Percentiles rank a stretch among this genome's conserved stretches.
Conservation (phyloP, 2,329 filamentous ascomycete species). For the Xylariomycetidae sp. region DNA sequence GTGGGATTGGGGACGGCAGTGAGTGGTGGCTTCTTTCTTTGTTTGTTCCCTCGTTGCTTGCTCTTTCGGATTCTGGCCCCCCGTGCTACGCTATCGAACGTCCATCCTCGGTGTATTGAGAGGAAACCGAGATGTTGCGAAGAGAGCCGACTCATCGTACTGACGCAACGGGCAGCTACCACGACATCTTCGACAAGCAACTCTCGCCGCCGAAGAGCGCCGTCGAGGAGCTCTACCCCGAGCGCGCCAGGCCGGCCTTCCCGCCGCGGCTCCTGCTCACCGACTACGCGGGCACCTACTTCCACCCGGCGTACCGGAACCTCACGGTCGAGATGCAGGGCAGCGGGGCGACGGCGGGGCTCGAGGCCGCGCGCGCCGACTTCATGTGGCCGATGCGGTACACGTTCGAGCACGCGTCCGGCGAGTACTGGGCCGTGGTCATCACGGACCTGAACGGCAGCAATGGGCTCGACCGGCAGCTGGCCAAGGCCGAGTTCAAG, state of each 20-base stretch:
- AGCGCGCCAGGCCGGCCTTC: conserved; percentile 27
- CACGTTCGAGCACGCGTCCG: conserved; percentile 30
- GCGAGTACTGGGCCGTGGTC: conserved; percentile 29
- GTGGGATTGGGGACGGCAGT: conserved; percentile 31
- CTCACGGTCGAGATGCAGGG: conserved; percentile 18
- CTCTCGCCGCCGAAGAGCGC: conserved; percentile 25
- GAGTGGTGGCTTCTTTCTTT: conserved; percentile 11
- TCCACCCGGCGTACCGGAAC: conserved; percentile 36
- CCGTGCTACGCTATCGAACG: too few species aligned
- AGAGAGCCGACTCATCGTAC: too few species aligned
- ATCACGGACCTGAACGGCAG: conserved; percentile 21
- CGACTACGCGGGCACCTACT: conserved; percentile 36
- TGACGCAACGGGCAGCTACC: too few species aligned
- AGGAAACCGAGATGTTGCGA: too few species aligned
- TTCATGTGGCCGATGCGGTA: conserved; percentile 26
- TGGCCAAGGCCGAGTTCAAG: conserved; percentile 27
- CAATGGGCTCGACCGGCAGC: conserved; percentile 18
- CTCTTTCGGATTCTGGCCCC: too few species aligned
- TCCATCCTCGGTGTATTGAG: too few species aligned
- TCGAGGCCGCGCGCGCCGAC: conserved; percentile 22
- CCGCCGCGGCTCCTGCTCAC: conserved; percentile 29
- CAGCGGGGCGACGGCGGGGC: conserved; percentile 1
- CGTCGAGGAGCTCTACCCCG: conserved; percentile 31
- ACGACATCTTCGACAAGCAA: conserved; percentile 9
- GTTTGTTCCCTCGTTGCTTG: too few species aligned